Evolutionary conservation across 768 basidiomycete species (phyloP), one percentile per base, ranked within the genome.

Genomic region (Boletus speciosus): DNA sequence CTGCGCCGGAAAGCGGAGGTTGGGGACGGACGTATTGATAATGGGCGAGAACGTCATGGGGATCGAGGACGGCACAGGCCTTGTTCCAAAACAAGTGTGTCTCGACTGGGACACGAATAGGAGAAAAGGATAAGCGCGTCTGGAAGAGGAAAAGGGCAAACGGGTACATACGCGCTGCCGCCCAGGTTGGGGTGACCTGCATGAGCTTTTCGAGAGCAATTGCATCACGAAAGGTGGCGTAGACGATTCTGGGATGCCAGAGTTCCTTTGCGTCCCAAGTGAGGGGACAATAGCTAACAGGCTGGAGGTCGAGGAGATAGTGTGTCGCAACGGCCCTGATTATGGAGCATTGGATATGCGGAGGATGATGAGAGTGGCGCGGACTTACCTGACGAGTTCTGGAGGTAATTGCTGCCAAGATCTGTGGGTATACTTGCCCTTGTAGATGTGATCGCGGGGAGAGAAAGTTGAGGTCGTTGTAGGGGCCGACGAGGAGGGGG

Each of bases 41-140:
- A 21, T 79, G 76, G 5, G 74, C 76, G 21, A 84, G 76, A 39
- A 69, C 59, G 62, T 86, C 85, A 40, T 76, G 71, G 6, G 86
- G 85, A 71, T 90, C 87, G 57, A 89, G 71, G 31, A 81, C 66
- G 4, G 77, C 65, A 52, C 81, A 76, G 1, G 84, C 86, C 55
- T 86, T 82, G 56, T 76, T 76, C 87, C 87, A 90, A 64, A 87
- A 88, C 16, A 77, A 68, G 71, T 89, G 87, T 8, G 76, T 74
- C 73, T 87, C 82, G 52, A 90, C 87, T 89, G 16, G 16, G 16
- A 23, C 14, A 47, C 9, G 21, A 7, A 14, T 6, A 38, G n/a
- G 21, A 2, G 27, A 1, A 8, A 5, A 60, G 54, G 21, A 47
- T 63, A 53, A 61, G 55, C 55, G 56, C 29, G 41, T 14, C 6